Base-by-base conservation (phyloP, 805 yeast genomes). In the Metschnikowia arizonensis region DNA sequence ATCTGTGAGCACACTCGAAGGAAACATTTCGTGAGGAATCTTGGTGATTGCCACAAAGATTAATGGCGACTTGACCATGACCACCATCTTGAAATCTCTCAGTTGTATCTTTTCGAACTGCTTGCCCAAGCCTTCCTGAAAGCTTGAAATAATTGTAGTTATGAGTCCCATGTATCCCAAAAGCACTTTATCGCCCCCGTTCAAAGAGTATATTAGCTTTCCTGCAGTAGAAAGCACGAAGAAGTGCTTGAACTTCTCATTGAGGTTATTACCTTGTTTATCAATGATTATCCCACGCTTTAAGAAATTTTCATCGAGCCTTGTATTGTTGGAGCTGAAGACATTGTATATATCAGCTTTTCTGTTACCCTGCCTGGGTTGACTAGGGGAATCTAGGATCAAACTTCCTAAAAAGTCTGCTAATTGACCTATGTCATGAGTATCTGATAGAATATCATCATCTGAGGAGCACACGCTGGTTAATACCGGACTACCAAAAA, bases 171-270 rank as follows among this genome's bases (percentile, higher is more conserved):
- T 79, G 55, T 84, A 83, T 0, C 88, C 83, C 35, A 85, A 65
- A 2, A 84, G 70, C 12, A 80, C 63, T 30, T 80, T 82, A 43
- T 86, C 90, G 2, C 79, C 68, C 2, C 93, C 95, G 59, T 82
- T 79, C 73, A 83, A 70, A 1, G 95, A 79, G 62, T 84, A 89
- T 5, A 89, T 83, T 2, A 95, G 95, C 60, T 89, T 89, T 0
- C 97, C 97, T 1, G 97, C 95, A 2, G 82, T 68, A 0, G 95
- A 85, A 8, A 89, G 68, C 3, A 89, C 78, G 54, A 87, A 84
- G 57, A 84, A 86, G 48, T 88, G 95, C 60, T 88, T 88, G 44
- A 66, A 54, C 38, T 68, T 71, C 17, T 46, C 31, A 44, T 60
- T 64, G 48, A 72, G 69, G 10, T 31, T 33, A 28, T 39, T 46